Percentiles rank a stretch among this genome's conserved stretches.
phyloP scores from a whole-genome alignment of 306 rosid genomes.

The Lablab purpureus region DNA sequence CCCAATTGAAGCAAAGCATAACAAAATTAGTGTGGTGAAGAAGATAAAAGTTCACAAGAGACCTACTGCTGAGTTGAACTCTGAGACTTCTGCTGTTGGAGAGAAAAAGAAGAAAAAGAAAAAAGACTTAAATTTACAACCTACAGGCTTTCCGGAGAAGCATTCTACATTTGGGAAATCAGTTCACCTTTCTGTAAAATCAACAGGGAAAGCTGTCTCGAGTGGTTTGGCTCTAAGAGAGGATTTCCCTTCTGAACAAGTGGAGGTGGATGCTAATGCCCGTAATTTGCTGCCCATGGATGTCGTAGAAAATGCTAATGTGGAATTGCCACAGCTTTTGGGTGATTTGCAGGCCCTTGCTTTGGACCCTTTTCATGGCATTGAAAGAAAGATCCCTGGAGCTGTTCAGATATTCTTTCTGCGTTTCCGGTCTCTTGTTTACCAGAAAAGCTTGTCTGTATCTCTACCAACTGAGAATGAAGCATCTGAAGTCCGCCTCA shows the following conservation, averaged over 20 bases:
- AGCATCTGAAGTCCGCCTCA: conserved; percentile 52
- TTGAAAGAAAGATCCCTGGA: conserved; percentile 63
- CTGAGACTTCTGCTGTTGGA: conserved; percentile 52
- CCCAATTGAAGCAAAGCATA: conserved; percentile 47
- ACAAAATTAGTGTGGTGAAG: conserved; percentile 49
- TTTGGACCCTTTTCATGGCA: conserved; percentile 78
- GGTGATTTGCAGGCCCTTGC: conserved; percentile 85
- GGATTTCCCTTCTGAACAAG: conserved; percentile 51
- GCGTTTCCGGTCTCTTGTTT: conserved; percentile 85
- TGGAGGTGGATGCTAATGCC: conserved; percentile 49
- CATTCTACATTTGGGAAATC: conserved; percentile 53
- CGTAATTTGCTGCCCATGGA: conserved; percentile 41
- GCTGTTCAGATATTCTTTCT: conserved; percentile 68
- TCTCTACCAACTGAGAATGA: conserved; percentile 70
- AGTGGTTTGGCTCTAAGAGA: conserved; percentile 59
- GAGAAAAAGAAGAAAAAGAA: conserved; percentile 82
- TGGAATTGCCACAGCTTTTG: conserved; percentile 70
- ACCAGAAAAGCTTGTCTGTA: conserved; percentile 74
- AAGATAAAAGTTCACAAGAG: conserved; percentile 71
- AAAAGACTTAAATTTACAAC: conserved; percentile 49
- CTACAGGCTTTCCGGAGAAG: conserved; percentile 56
- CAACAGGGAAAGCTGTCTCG: conserved; percentile 47
- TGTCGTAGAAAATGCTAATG: conserved; percentile 49
- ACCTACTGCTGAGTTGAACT: conserved; percentile 55
- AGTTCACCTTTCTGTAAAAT: conserved; percentile 40